A percentile compares a stretch with the other conserved stretches of the same genome.
Conservation (phyloP, 73 alveolate species). For the Urostyla sp. region DNA sequence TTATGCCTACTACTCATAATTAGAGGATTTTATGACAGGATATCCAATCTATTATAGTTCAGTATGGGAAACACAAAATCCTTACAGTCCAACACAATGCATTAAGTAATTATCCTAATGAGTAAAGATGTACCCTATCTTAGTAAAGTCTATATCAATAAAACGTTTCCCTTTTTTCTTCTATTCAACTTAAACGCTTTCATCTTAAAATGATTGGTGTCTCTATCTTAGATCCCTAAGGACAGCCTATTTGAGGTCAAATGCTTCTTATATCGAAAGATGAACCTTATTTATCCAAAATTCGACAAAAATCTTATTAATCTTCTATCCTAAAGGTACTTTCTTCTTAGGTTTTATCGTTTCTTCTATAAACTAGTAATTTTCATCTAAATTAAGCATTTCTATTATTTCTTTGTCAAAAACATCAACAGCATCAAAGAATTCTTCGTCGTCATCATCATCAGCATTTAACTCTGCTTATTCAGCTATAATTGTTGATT, state of each 20-base stretch:
- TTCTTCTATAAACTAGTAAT: background rate
- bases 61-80: no score
- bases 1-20: background rate
- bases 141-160: no score
- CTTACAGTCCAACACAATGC: no score
- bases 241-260: background rate
- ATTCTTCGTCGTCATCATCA: conserved; percentile 56
- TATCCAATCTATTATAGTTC: conserved; percentile 32
- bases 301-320: background rate
- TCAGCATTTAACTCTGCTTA: no score
- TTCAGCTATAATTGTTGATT: background rate
- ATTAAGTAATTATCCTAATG: no score
- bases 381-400: conserved; percentile 37
- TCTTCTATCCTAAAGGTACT: background rate
- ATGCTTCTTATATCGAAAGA: background rate
- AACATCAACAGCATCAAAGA: conserved; percentile 58
- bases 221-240: background rate
- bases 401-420: conserved; percentile 45
- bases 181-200: conserved; percentile 8
- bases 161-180: conserved; percentile 17
- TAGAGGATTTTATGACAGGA: background rate
- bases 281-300: conserved; percentile 21
- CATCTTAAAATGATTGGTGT: background rate
- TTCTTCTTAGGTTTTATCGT: background rate
- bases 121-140: no score